Evolutionary conservation across 768 basidiomycete species (phyloP).

Genomic region (Tephrocybe rancida): DNA sequence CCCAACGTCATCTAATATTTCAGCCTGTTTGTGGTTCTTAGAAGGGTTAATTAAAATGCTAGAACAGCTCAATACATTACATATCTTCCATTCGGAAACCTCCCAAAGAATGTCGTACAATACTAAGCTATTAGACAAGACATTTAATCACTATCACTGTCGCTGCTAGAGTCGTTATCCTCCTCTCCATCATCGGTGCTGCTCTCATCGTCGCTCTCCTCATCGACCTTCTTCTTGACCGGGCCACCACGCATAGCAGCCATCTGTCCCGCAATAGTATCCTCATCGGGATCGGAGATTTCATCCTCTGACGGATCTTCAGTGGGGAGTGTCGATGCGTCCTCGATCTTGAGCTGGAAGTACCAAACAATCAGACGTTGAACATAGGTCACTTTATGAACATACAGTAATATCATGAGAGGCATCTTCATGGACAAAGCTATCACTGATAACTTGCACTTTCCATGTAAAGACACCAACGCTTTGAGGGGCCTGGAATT

Average conservation of each 20-base stretch:
- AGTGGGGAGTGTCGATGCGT: slow-evolving; percentile 54
- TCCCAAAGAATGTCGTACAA: slow-evolving; percentile 1
- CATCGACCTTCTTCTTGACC: slow-evolving; percentile 69
- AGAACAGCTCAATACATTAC: slow-evolving; percentile 20
- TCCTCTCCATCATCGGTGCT: slow-evolving; percentile 59
- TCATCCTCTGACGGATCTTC: slow-evolving; percentile 82
- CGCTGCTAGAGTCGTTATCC: slow-evolving; percentile 48
- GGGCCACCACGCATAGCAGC: slow-evolving; percentile 89
- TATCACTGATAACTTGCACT: slow-evolving; percentile 84
- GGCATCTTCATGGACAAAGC: slow-evolving; percentile 82
- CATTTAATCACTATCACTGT: slow-evolving; percentile 46
- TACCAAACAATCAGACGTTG: slow-evolving; percentile 14
- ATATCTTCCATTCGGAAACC: slow-evolving; percentile 21
- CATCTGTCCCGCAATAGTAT: slow-evolving; percentile 96
- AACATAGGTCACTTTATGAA: slow-evolving; percentile 12
- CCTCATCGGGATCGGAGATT: slow-evolving; percentile 98
- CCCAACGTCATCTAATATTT: neutral
- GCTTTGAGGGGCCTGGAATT: slow-evolving; percentile 92
- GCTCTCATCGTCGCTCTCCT: slow-evolving; percentile 54
- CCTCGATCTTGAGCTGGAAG: slow-evolving; percentile 80
- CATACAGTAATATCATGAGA: slow-evolving; percentile 72
- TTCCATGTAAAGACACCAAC: slow-evolving; percentile 90
- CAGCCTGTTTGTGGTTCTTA: neutral
- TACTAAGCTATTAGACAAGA: slow-evolving; percentile 23
- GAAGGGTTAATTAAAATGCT: neutral